Evolutionary conservation across 345 rosid species (phyloP).

Genomic region (Jatropha curcas): DNA sequence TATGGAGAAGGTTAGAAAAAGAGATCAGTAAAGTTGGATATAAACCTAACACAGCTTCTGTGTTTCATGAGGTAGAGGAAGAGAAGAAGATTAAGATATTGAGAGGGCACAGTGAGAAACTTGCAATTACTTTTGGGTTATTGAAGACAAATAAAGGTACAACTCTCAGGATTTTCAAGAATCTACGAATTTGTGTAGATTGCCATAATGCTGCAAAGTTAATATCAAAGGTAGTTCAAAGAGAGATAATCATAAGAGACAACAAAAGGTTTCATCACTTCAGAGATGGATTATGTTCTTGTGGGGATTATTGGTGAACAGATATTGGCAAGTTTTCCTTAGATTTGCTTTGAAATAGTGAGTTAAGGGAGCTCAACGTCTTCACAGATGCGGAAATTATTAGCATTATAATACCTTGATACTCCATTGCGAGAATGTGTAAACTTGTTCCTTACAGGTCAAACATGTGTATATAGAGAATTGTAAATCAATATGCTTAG

Average conservation of each 20-base stretch:
- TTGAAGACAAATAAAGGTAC: constrained; percentile 47
- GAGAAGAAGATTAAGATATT: constrained; percentile 50
- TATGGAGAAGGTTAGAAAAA: constrained; percentile 46
- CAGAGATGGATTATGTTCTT: constrained; percentile 49
- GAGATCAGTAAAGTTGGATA: constrained; percentile 49
- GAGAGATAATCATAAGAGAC: constrained; percentile 64
- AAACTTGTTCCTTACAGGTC: too few relatives aligned
- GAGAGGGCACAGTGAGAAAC: constrained; percentile 56
- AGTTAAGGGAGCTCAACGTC: neutral
- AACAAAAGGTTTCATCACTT: constrained; percentile 69
- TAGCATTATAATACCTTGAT: neutral
- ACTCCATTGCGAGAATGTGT: neutral
- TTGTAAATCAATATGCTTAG: too few relatives aligned
- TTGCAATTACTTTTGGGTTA: constrained; percentile 59
- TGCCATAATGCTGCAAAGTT: constrained; percentile 65
- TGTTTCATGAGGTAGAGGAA: constrained; percentile 57
- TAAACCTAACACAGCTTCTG: constrained; percentile 47
- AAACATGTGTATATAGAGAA: neutral
- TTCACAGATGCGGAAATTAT: neutral
- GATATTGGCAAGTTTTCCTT: neutral
- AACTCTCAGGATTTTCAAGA: constrained; percentile 57
- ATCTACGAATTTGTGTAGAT: constrained; percentile 61
- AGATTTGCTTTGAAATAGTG: neutral
- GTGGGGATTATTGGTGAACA: constrained; percentile 37
- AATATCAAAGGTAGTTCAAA: constrained; percentile 46